Base-by-base conservation (phyloP, 495 filamentous ascomycete genomes). In the Aspergillus saccharolyticus region DNA sequence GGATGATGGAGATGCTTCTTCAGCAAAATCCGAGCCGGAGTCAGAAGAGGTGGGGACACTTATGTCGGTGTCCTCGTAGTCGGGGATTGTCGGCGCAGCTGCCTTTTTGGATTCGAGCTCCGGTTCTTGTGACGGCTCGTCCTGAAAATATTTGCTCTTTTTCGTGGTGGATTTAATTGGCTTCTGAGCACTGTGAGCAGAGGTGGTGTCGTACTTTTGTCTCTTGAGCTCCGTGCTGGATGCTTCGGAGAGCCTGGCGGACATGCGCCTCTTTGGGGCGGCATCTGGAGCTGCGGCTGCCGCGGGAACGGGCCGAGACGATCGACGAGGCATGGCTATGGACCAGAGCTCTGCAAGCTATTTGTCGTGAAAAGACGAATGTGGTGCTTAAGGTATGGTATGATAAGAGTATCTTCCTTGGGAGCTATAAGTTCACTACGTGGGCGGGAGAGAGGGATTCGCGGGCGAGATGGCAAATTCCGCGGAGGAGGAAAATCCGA, bases 141-240 rank as follows among this genome's bases (percentile, higher is more conserved):
- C 66, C 53, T 78, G 65, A 55, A 85, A 84, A 60, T 85, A 85
- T 57, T 80, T 78, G 70, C 78, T 84, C 66, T 79, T 83, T 60
- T 77, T 81, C 25, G 78, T 66, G 20, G 83, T 85, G 25, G 74
- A 67, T 56, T 74, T 82, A 7, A 63, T 63, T 2, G 63, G 43
- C 24, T 57, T 65, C 33, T 59, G 54, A 39, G 63, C 56, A 18
- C 56, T 65, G 25, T 59, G 54, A 39, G 63, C 56, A 18, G 67
- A n/a, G 49, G 64, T 61, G 24, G 62, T 52, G 18, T 79, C 79
- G 45, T 74, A 66, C 58, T 79, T 82, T 69, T 81, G 66, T 57
- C 67, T 67, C 57, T 73, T 76, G 53, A 69, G 55, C 54, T 66
- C 70, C n/a, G 57, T 54, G 45, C 66, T 64, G 58, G 68, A 64